These are phyloP conservation scores for Ophiostoma sp. DNA, from an alignment of 2,329 filamentous ascomycete genomes.

Conservation along the genomic window DNA sequence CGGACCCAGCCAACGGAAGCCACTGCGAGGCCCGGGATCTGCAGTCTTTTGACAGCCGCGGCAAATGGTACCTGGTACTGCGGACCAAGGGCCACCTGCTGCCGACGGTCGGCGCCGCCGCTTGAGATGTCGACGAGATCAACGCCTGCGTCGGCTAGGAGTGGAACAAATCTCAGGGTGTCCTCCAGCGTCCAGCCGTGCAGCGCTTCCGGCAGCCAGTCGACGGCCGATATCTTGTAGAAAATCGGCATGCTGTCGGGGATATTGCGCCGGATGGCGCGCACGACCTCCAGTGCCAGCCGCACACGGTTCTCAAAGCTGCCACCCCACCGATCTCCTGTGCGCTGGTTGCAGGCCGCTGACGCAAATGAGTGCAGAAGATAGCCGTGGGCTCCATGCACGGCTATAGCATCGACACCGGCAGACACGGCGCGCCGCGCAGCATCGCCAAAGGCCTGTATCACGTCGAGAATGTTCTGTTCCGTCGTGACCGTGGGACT, in stretches of 20 bases:
- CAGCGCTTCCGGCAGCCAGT: slow-evolving; percentile 61
- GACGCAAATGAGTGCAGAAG: slow-evolving; percentile 65
- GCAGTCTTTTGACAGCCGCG: neutral
- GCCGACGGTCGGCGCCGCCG: slow-evolving; percentile 57
- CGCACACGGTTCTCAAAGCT: slow-evolving; percentile 67
- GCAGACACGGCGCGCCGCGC: slow-evolving; percentile 52
- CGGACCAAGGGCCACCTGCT: slow-evolving; percentile 54
- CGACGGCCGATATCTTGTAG: slow-evolving; percentile 66
- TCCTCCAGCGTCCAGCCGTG: slow-evolving; percentile 62
- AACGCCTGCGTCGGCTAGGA: slow-evolving; percentile 61
- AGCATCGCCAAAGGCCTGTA: slow-evolving; percentile 50
- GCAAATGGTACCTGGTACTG: slow-evolving; percentile 59
- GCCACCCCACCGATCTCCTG: slow-evolving; percentile 58
- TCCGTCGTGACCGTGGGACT: slow-evolving; percentile 35
- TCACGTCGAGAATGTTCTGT: slow-evolving; percentile 27
- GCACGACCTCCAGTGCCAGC: slow-evolving; percentile 61
- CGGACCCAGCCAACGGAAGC: neutral
- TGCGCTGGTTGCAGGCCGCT: slow-evolving; percentile 65
- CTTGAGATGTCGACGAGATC: slow-evolving; percentile 70
- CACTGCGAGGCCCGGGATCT: neutral
- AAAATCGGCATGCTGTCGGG: slow-evolving; percentile 66
- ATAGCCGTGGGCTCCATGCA: slow-evolving; percentile 77
- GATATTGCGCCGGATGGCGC: slow-evolving; percentile 54
- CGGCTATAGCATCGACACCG: slow-evolving; percentile 64
- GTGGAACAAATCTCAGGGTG: slow-evolving; percentile 55